Conservation (phyloP, 2,329 filamentous ascomycete species). For the Monosporascus sp. region DNA sequence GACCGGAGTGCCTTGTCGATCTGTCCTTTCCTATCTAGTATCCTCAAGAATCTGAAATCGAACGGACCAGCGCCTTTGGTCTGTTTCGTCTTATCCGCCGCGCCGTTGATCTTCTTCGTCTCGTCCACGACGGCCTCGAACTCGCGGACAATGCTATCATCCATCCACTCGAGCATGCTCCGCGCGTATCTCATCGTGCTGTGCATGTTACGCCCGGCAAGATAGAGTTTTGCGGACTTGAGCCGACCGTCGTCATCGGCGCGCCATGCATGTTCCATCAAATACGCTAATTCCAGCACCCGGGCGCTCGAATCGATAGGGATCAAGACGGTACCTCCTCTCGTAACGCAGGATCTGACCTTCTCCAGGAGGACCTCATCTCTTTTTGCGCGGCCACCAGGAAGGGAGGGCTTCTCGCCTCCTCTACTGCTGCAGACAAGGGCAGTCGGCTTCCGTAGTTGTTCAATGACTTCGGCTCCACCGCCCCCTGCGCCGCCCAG, state of each 20-base stretch:
- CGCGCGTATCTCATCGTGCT: constrained; percentile 87
- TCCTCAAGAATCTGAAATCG: constrained; percentile 78
- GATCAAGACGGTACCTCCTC: constrained; percentile 86
- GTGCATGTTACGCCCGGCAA: constrained; percentile 81
- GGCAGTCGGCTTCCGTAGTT: constrained; percentile 87
- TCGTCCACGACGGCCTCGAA: constrained; percentile 69
- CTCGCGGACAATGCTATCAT: constrained; percentile 87
- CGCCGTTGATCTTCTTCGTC: constrained; percentile 39
- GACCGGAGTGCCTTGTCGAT: constrained; percentile 64
- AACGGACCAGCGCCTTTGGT: constrained; percentile 67
- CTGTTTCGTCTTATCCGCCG: constrained; percentile 41
- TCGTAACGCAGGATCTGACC: constrained; percentile 70
- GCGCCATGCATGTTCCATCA: constrained; percentile 90
- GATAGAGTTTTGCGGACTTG: constrained; percentile 60
- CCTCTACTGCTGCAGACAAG: constrained; percentile 88
- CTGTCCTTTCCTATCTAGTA: constrained; percentile 78
- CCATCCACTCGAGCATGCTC: constrained; percentile 99
- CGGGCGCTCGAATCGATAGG: constrained; percentile 94
- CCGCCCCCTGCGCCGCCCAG: constrained; percentile 75
- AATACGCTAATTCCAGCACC: constrained; percentile 84
- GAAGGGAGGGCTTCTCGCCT: constrained; percentile 63
- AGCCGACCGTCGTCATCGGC: constrained; percentile 54
- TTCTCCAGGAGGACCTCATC: constrained; percentile 83
- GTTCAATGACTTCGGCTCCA: constrained; percentile 87
- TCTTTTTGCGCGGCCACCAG: constrained; percentile 71